A percentile compares a stretch with the other conserved stretches of the same genome.
Evolutionary conservation across 306 rosid species (phyloP).

Genomic region (Datisca glomerata): DNA sequence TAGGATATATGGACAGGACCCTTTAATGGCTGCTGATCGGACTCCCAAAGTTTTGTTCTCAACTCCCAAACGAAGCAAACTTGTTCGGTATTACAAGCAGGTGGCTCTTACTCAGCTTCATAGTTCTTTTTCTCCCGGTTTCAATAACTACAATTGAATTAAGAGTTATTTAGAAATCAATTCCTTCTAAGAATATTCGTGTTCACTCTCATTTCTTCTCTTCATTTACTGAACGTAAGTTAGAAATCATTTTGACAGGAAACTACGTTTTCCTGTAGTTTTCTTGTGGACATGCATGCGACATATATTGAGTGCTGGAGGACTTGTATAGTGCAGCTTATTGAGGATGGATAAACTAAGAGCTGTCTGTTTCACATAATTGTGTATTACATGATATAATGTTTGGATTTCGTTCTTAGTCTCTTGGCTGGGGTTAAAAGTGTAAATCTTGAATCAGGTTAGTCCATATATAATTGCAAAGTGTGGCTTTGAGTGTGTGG

Average conservation of each 20-base stretch:
- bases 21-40: conserved; percentile 78
- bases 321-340: too few species aligned
- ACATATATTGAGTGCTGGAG: background rate
- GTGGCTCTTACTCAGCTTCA: too few species aligned
- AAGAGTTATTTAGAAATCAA: too few species aligned
- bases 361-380: background rate
- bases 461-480: too few species aligned
- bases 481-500: too few species aligned
- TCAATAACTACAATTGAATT: too few species aligned
- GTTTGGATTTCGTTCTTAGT: conserved; percentile 4
- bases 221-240: conserved; percentile 2
- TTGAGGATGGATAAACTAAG: too few species aligned
- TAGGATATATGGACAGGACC: conserved; percentile 92
- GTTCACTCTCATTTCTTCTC: background rate
- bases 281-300: background rate
- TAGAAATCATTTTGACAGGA: too few species aligned
- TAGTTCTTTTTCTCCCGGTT: conserved; percentile 12
- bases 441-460: too few species aligned
- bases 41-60: conserved; percentile 83
- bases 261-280: background rate
- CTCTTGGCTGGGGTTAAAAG: too few species aligned
- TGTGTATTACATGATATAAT: background rate
- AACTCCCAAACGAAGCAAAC: conserved; percentile 79
- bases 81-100: conserved; percentile 77
- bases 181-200: too few species aligned